Conservation (phyloP, 805 yeast species). For the Sporopachydermia quercuum region DNA sequence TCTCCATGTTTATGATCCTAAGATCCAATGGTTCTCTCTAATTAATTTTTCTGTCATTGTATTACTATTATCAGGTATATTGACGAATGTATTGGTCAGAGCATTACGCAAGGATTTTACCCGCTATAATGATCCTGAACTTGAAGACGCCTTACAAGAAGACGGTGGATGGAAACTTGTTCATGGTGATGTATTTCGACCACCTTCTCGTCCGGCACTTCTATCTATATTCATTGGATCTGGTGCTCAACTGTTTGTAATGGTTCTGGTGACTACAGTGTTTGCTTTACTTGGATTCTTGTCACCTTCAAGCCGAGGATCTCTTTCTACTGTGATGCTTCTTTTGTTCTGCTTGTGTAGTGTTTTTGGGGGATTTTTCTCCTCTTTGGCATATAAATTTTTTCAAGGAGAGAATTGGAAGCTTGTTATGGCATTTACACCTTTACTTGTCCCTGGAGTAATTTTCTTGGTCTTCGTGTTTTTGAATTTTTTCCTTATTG, state of each 20-base stretch:
- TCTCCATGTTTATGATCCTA: slow-evolving; percentile 79
- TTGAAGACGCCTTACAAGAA: slow-evolving; percentile 68
- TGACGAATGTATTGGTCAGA: slow-evolving; percentile 62
- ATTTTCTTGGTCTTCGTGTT: slow-evolving; percentile 49
- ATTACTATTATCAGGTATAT: slow-evolving; percentile 56
- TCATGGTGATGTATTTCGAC: slow-evolving; percentile 88
- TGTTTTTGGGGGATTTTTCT: slow-evolving; percentile 71
- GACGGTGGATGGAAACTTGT: slow-evolving; percentile 96
- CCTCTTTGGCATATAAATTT: slow-evolving; percentile 72
- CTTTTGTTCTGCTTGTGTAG: slow-evolving; percentile 72
- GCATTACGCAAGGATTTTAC: slow-evolving; percentile 77
- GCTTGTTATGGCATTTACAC: slow-evolving; percentile 68
- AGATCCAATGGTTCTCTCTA: slow-evolving; percentile 91
- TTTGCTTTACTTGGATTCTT: slow-evolving; percentile 82
- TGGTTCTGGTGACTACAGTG: slow-evolving; percentile 55
- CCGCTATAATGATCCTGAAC: slow-evolving; percentile 80
- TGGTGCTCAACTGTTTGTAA: slow-evolving; percentile 71
- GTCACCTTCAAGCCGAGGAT: slow-evolving; percentile 91
- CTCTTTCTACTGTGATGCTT: slow-evolving; percentile 81
- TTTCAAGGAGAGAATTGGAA: slow-evolving; percentile 92
- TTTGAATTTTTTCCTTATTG: slow-evolving; percentile 70
- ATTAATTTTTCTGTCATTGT: slow-evolving; percentile 77
- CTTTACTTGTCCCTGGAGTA: slow-evolving; percentile 70
- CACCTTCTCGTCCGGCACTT: slow-evolving; percentile 56
- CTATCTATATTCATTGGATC: slow-evolving; percentile 77